phyloP scores from a whole-genome alignment of 805 yeast genomes.

The Ogataea pini region DNA sequence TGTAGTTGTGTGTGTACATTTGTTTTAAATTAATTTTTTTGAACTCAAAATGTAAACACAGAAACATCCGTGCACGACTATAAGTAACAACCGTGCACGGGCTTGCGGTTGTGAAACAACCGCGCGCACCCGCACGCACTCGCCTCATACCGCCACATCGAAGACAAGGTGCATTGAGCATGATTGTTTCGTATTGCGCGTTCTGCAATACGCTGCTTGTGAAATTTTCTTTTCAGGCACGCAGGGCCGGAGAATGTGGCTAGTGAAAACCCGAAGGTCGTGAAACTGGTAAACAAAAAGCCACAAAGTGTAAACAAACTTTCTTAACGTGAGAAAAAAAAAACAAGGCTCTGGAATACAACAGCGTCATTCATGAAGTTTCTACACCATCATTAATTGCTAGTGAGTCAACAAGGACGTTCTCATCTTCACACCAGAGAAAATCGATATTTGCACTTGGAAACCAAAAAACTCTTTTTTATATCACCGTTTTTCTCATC shows the following conservation, averaged over 20 bases:
- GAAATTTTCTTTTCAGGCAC: background rate
- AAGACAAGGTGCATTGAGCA: background rate
- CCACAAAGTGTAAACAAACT: constrained; percentile 12
- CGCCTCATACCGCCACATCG: background rate
- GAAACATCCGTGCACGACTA: constrained; percentile 10
- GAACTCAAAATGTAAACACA: background rate
- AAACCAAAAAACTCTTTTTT: too few relatives aligned
- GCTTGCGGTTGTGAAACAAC: too few relatives aligned
- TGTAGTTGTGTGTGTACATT: too few relatives aligned
- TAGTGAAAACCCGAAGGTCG: background rate
- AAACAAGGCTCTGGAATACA: background rate
- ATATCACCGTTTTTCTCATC: background rate
- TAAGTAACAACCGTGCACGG: constrained; percentile 10
- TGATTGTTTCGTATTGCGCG: background rate
- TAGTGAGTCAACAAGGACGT: background rate
- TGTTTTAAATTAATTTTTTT: too few relatives aligned
- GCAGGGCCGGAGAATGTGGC: constrained; percentile 9
- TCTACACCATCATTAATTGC: too few relatives aligned
- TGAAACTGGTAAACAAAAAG: constrained; percentile 14
- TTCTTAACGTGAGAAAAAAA: background rate
- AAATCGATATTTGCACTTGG: too few relatives aligned
- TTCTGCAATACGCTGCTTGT: background rate
- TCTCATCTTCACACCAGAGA: too few relatives aligned
- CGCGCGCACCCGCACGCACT: too few relatives aligned
- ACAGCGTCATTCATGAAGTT: background rate